phyloP scores from a whole-genome alignment of 768 basidiomycete genomes.

The Nidularia sp. region DNA sequence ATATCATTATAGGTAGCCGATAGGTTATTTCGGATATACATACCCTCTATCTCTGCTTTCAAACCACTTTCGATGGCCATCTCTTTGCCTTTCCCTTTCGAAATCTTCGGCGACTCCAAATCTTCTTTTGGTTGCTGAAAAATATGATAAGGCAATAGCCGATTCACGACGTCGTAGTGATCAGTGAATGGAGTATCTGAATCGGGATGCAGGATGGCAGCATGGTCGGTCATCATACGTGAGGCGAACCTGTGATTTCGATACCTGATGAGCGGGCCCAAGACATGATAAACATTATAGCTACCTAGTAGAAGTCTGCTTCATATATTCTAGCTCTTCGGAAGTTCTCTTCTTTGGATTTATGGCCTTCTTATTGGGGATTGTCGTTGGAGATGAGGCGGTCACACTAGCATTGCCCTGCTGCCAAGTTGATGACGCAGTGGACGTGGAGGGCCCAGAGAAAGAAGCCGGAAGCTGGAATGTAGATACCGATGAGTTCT shows the following conservation, averaged over 20 bases:
- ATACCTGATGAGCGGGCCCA: background rate
- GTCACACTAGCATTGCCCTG: slow-evolving; percentile 7
- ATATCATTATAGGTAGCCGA: slow-evolving; percentile 4
- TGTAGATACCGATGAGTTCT: slow-evolving; percentile 13
- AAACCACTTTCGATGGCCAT: slow-evolving; percentile 46
- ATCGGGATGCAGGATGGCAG: slow-evolving; percentile 57
- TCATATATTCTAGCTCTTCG: slow-evolving; percentile 49
- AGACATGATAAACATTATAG: slow-evolving; percentile 7
- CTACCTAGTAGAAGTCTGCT: slow-evolving; percentile 47
- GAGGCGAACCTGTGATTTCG: slow-evolving; percentile 43
- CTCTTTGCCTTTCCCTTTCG: slow-evolving; percentile 66
- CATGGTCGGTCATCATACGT: slow-evolving; percentile 61
- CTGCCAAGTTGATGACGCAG: slow-evolving; percentile 24
- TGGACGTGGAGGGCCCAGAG: slow-evolving; percentile 15
- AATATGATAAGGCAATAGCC: slow-evolving; percentile 76
- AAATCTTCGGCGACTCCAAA: slow-evolving; percentile 27
- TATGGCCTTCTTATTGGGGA: slow-evolving; percentile 13
- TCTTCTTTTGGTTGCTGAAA: slow-evolving; percentile 76
- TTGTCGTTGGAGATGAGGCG: slow-evolving; percentile 2
- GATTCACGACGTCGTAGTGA: slow-evolving; percentile 57
- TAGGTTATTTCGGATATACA: slow-evolving; percentile 2
- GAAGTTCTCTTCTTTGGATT: slow-evolving; percentile 33
- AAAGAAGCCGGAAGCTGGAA: slow-evolving; percentile 11
- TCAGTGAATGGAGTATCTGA: slow-evolving; percentile 67
- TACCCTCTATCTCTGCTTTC: slow-evolving; percentile 50